Evolutionary conservation across 1,284 basidiomycete genomes (phyloP).

Genomic region (Ceratobasidium sp.): DNA sequence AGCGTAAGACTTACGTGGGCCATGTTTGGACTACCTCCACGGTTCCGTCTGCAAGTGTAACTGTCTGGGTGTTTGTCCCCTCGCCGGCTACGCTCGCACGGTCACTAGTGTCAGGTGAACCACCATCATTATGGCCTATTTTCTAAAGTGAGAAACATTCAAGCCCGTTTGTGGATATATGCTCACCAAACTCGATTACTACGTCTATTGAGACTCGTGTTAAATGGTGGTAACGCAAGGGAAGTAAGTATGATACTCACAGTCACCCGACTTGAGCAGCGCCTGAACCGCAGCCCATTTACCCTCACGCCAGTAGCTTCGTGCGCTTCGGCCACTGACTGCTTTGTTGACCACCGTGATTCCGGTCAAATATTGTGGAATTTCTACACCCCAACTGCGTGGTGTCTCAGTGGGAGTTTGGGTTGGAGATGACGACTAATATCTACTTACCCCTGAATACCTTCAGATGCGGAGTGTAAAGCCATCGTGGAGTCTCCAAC

Average conservation of each 20-base stretch:
- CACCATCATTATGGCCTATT: constrained; percentile 46
- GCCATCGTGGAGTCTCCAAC: constrained; percentile 65
- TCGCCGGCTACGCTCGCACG: constrained; percentile 50
- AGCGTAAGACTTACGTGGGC: constrained; percentile 15
- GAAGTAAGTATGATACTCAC: constrained; percentile 12
- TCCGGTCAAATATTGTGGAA: constrained; percentile 60
- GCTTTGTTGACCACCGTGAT: constrained; percentile 64
- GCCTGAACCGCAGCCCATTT: constrained; percentile 46
- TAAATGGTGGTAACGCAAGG: too few species aligned
- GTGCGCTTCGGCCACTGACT: constrained; percentile 63
- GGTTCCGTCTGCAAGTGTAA: constrained; percentile 43
- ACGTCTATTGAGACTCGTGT: too few species aligned
- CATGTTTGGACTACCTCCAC: constrained; percentile 44
- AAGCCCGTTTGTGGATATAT: too few species aligned
- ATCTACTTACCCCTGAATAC: constrained; percentile 46
- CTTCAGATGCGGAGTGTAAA: constrained; percentile 51
- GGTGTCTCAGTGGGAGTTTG: neutral
- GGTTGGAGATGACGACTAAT: neutral
- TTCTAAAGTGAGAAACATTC: constrained; percentile 1
- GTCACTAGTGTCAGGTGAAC: constrained; percentile 37
- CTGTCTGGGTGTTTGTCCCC: constrained; percentile 50
- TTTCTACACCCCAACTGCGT: constrained; percentile 64
- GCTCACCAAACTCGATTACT: constrained; percentile 45
- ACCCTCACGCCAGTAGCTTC: constrained; percentile 65
- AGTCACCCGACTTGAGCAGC: constrained; percentile 43